Base-by-base conservation (phyloP, 805 yeast genomes). In the Jamesozyma spencerorum region DNA sequence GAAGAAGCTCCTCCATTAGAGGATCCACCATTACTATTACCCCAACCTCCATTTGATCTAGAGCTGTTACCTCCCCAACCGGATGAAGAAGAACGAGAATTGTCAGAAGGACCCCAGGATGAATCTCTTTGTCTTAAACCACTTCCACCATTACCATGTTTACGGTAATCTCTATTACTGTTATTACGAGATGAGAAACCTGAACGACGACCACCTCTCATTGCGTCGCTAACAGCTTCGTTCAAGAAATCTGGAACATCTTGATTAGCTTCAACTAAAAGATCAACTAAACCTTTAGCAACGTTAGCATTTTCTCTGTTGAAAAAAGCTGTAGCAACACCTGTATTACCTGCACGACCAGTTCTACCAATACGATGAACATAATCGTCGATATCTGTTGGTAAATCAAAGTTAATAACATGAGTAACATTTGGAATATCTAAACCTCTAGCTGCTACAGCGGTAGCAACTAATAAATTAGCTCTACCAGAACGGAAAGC, bases 341-440 rank as follows among this genome's bases (percentile, higher is more conserved):
- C 99, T 47, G 83, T 80, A 72, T 92, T 92, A 77, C 98, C 98
- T 58, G 99, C 99, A 80, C 99, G 92, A 70, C 98, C 99, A 61
- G 99, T 92, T 80, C 98, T 90, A 78, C 98, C 98, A 63, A 92
- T 92, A 74, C 98, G 85, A 74, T 92, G 98, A 45, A 92, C 98
- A 63, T 92, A 92, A 69, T 92, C 98, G 67, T 92, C 98, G 59
- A 92, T 84, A 66, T 92, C 97, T 62, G 82, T 72, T 65, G 98
- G 98, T 65, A 92, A 74, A 64, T 92, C 98, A 66, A 83, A 92
- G 77, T 92, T 92, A 69, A 92, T 82, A 60, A 92, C 98, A 64
- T 90, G 97, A 37, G 94, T 82, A 55, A 92, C 98, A 64, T 92
- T 92, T 65, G 98, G 97, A 74, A 92, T 92, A 77, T 92, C 98